Conservation (phyloP, 495 filamentous ascomycete species). For the Schizothecium vesticola region DNA sequence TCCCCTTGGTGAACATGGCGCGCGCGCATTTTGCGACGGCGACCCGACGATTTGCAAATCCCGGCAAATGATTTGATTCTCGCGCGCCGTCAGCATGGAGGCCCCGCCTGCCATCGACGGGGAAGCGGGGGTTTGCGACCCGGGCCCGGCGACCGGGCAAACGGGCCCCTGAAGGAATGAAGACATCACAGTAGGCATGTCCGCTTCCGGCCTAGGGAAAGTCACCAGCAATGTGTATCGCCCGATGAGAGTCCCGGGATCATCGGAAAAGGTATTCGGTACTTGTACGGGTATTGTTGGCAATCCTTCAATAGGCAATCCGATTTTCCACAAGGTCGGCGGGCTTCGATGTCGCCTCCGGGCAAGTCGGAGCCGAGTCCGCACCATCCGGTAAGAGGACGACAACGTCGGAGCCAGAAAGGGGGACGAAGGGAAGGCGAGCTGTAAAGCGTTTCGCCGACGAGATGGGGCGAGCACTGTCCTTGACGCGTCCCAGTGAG, state of each 20-base stretch:
- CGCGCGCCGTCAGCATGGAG: background rate
- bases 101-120: background rate
- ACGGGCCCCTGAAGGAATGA: background rate
- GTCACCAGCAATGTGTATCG: background rate
- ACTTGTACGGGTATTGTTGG: background rate
- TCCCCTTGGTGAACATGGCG: background rate
- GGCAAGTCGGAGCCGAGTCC: background rate
- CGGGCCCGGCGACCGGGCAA: background rate
- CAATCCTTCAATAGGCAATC: background rate
- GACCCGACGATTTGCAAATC: background rate
- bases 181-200: too few species aligned
- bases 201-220: background rate
- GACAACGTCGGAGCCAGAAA: background rate
- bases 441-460: background rate
- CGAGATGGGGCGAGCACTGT: background rate
- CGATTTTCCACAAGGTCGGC: background rate
- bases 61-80: background rate
- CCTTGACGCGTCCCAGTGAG: background rate
- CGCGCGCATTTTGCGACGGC: background rate
- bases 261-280: background rate
- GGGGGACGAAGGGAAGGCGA: background rate
- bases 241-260: background rate
- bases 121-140: background rate
- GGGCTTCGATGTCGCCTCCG: background rate
- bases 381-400: background rate